Evolutionary conservation across 306 rosid genomes (phyloP).

Genomic region (Medicago lupulina): DNA sequence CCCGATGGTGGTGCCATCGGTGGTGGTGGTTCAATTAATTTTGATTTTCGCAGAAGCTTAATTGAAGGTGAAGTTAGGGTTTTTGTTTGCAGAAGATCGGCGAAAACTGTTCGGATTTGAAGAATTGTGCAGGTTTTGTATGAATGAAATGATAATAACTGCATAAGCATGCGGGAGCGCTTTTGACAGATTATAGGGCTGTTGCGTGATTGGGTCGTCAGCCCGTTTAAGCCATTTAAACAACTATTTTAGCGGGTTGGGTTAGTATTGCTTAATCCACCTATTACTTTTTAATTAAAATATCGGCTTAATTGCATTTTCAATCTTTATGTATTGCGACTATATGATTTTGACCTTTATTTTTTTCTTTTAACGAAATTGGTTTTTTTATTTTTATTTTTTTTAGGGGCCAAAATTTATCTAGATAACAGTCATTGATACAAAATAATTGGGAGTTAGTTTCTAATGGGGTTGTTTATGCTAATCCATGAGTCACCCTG

Average conservation of each 20-base stretch:
- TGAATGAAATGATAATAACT: background rate
- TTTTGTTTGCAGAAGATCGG: slow-evolving; percentile 4
- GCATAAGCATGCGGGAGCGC: background rate
- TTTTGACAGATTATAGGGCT: background rate
- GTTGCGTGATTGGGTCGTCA: background rate
- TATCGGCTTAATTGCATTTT: too few species aligned
- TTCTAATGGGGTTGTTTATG: too few species aligned
- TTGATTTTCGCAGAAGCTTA: slow-evolving; percentile 4
- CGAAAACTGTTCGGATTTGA: background rate
- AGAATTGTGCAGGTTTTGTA: background rate
- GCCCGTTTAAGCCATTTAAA: slow-evolving; percentile 24
- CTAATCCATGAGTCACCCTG: too few species aligned
- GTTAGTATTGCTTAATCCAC: background rate
- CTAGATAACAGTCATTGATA: too few species aligned
- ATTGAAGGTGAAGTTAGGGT: slow-evolving; percentile 33
- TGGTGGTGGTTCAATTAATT: slow-evolving; percentile 60
- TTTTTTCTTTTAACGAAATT: too few species aligned
- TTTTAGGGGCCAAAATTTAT: too few species aligned
- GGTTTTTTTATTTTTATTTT: too few species aligned
- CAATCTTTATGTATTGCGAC: too few species aligned
- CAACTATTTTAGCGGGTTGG: background rate
- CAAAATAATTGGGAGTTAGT: too few species aligned
- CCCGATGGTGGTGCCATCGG: too few species aligned
- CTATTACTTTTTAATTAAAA: background rate
- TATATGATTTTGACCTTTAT: too few species aligned